These are phyloP conservation scores for Fusarium torulosum DNA, from an alignment of 2,329 filamentous ascomycete species.

Conservation along the genomic window DNA sequence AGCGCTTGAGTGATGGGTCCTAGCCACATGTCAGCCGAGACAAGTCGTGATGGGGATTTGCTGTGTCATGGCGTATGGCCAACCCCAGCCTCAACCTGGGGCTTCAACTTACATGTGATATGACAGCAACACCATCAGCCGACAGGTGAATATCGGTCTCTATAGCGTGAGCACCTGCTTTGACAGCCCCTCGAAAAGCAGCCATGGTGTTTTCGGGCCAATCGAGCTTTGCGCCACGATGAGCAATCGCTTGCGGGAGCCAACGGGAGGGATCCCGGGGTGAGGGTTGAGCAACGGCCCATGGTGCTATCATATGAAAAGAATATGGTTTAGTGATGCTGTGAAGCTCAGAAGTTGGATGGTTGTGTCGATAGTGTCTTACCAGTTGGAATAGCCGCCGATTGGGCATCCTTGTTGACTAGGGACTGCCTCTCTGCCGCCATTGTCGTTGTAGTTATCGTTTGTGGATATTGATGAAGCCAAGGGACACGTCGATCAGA, in stretches of 20 bases:
- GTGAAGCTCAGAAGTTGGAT: not conserved
- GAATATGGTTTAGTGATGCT: conserved; percentile 2
- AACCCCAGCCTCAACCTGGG: too few relatives aligned
- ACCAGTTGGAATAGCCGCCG: conserved; percentile 29
- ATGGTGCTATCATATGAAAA: conserved; percentile 43
- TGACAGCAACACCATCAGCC: conserved; percentile 83
- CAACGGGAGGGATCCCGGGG: conserved; percentile 43
- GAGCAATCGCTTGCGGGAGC: conserved; percentile 79
- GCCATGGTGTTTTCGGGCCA: conserved; percentile 89
- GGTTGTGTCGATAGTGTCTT: not conserved
- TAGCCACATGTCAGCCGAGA: conserved; percentile 51
- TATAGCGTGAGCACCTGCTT: conserved; percentile 81
- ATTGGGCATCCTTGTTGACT: conserved; percentile 21
- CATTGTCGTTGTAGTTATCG: conserved; percentile 6
- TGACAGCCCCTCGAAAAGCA: conserved; percentile 79
- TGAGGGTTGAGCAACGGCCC: conserved; percentile 52
- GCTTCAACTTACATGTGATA: conserved; percentile 75
- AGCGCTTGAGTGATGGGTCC: conserved; percentile 82
- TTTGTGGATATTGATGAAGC: conserved; percentile 1
- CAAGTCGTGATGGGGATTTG: not conserved
- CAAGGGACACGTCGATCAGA: not conserved
- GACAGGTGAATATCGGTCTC: conserved; percentile 92
- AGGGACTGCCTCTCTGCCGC: conserved; percentile 23
- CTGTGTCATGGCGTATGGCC: too few relatives aligned
- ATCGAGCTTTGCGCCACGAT: conserved; percentile 81